Base-by-base conservation (phyloP, 2,329 filamentous ascomycete genomes). In the Balansia obtecta region DNA sequence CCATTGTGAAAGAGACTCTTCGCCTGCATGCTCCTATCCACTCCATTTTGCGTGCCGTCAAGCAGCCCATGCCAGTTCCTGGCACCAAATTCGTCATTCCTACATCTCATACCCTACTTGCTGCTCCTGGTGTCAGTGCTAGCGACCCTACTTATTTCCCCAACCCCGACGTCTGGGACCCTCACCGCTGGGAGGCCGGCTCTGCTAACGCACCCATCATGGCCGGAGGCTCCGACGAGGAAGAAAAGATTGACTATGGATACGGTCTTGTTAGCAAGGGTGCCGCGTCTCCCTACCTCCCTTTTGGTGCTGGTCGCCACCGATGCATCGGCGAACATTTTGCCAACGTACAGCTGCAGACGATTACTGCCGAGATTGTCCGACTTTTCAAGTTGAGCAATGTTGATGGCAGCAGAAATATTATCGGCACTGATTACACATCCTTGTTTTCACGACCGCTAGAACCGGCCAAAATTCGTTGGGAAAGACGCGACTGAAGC, bases 281-380 rank as follows among this genome's bases (percentile, higher is more conserved):
- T 50, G 84, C 88, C 13, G 81, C 80, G 53, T 94, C 86, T 48
- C 90, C 91, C 0, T 97, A 96, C 66, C 79, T 97, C 45, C 91
- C 91, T 2, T 97, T 97, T 63, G 91, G 91, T 52, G 91, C 90
- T 32, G 91, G 91, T 41, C 77, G 91, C 58, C 91, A 97, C 70
- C 78, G 91, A 57, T 97, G 91, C 70, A 96, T 97, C 63, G 91
- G 91, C 57, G 91, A 97, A 75, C 88, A 95, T 63, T 97, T 96
- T 66, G 91, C 91, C 58, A 95, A 94, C 65, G 76, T 94, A 52
- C 91, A 97, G 71, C 74, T 97, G 55, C 85, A 90, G 64, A 89
- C 88, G 43, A 94, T 97, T 57, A 73, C 84, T 12, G 88, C 83
- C 47, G 82, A 82, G 52, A 71, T 90, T 56, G 85, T 95, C 40